Percentiles rank a stretch among this genome's conserved stretches.
These are phyloP conservation scores for Yamadazyma philogaea DNA, from an alignment of 805 yeast genomes.

Conservation along the genomic window DNA sequence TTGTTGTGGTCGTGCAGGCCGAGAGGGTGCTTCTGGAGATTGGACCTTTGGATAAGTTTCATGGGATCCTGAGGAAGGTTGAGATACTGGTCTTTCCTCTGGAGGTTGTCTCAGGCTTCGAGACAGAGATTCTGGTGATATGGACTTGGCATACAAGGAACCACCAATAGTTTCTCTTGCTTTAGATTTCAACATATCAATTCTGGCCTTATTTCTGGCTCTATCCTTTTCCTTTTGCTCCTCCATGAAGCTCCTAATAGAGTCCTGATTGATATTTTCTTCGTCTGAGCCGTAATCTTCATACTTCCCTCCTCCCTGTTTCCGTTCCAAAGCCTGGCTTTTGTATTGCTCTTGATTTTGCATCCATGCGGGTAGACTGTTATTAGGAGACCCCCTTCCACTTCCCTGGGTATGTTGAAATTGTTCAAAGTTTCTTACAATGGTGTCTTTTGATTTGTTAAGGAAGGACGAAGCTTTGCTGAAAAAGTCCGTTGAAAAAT, in stretches of 20 bases:
- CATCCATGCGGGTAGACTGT: constrained; percentile 72
- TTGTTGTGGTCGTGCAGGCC: background rate
- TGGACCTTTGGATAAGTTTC: background rate
- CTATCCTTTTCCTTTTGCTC: constrained; percentile 35
- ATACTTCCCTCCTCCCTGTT: constrained; percentile 30
- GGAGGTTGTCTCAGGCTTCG: background rate
- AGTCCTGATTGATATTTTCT: constrained; percentile 44
- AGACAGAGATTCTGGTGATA: constrained; percentile 7
- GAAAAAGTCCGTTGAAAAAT: constrained; percentile 53
- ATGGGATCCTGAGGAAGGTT: background rate
- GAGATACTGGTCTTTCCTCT: constrained; percentile 5
- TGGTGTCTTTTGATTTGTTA: constrained; percentile 56
- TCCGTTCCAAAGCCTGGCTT: constrained; percentile 34
- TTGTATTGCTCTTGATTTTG: constrained; percentile 47
- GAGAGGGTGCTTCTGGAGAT: constrained; percentile 1
- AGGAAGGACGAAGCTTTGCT: constrained; percentile 59
- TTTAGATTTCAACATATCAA: constrained; percentile 12
- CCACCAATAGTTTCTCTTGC: constrained; percentile 12
- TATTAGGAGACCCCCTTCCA: constrained; percentile 12
- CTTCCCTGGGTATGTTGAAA: constrained; percentile 36
- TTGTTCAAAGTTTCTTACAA: constrained; percentile 60
- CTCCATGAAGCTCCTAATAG: constrained; percentile 37
- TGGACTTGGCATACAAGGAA: constrained; percentile 2
- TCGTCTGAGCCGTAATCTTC: constrained; percentile 48
- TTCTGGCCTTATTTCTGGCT: constrained; percentile 29